Evolutionary conservation across 2,329 filamentous ascomycete genomes (phyloP).

Genomic region (Aspergillus sp.): DNA sequence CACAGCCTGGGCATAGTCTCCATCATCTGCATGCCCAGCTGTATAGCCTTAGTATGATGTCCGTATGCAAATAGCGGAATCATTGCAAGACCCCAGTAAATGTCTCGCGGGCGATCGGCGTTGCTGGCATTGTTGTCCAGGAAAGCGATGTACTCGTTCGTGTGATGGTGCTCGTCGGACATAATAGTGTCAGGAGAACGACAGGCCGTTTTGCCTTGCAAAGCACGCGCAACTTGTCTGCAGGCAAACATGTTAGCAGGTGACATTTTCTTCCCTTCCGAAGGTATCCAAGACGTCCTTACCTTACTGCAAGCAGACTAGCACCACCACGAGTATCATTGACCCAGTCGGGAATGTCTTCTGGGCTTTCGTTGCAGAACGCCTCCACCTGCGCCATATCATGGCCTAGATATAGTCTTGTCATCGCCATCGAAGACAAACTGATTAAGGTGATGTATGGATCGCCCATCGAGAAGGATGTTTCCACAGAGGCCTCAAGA

Average conservation of each 20-base stretch:
- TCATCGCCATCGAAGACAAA: constrained; percentile 60
- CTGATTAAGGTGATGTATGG: constrained; percentile 60
- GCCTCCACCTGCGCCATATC: constrained; percentile 60
- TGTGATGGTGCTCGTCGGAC: constrained; percentile 57
- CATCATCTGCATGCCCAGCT: constrained; percentile 45
- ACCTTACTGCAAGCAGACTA: constrained; percentile 55
- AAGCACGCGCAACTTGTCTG: constrained; percentile 57
- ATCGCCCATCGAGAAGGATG: constrained; percentile 60
- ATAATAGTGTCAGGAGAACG: constrained; percentile 52
- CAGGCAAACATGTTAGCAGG: constrained; percentile 10
- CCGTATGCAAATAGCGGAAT: constrained; percentile 51
- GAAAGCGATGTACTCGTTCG: constrained; percentile 51
- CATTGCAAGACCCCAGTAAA: constrained; percentile 56
- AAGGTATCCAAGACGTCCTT: constrained; percentile 12
- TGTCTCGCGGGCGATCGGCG: constrained; percentile 55
- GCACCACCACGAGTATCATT: constrained; percentile 61
- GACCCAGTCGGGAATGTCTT: constrained; percentile 60
- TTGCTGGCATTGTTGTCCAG: constrained; percentile 50
- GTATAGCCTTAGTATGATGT: constrained; percentile 48
- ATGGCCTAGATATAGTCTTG: constrained; percentile 58
- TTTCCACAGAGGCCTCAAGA: constrained; percentile 59
- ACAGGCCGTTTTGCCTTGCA: constrained; percentile 62
- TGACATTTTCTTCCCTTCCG: neutral
- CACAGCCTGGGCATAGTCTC: constrained; percentile 48
- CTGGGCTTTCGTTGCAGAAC: constrained; percentile 58